phyloP scores from a whole-genome alignment of 192 early-diverging fungal genomes.

The Spizellomyces punctatus region DNA sequence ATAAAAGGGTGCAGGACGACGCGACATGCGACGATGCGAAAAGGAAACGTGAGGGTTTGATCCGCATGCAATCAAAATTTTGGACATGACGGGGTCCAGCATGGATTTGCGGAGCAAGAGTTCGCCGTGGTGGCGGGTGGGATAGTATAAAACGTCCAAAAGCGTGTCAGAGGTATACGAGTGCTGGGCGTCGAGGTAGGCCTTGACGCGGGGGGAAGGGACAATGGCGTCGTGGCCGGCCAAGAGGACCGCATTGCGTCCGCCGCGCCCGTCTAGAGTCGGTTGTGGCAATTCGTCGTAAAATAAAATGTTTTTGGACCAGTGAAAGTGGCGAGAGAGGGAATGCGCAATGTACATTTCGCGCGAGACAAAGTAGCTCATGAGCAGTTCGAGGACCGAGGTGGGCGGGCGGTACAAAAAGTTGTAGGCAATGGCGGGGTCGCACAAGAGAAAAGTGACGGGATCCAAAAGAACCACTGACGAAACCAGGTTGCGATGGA shows the following conservation, averaged over 20 bases:
- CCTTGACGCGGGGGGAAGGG: slow-evolving; percentile 6
- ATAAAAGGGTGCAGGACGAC: not conserved
- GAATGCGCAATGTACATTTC: slow-evolving; percentile 65
- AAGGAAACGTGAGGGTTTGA: not conserved
- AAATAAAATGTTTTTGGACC: slow-evolving; percentile 39
- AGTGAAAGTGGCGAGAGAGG: slow-evolving; percentile 51
- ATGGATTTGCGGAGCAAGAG: not conserved
- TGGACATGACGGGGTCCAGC: not conserved
- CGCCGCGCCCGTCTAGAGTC: not conserved
- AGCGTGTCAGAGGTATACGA: not conserved
- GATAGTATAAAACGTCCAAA: not conserved
- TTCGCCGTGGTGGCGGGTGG: slow-evolving; percentile 4
- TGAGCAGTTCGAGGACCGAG: slow-evolving; percentile 39
- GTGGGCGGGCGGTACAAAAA: slow-evolving; percentile 40
- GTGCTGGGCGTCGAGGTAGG: slow-evolving; percentile 9
- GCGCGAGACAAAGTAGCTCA: slow-evolving; percentile 59
- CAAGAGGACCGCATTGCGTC: slow-evolving; percentile 8
- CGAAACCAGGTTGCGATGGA: not conserved
- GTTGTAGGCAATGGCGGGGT: slow-evolving; percentile 67
- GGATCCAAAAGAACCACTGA: slow-evolving; percentile 62
- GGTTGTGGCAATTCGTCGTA: slow-evolving; percentile 29
- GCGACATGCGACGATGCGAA: not conserved
- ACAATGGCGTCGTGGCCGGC: slow-evolving; percentile 19
- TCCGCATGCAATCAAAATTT: not conserved
- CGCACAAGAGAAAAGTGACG: slow-evolving; percentile 68